Evolutionary conservation across 768 basidiomycete species (phyloP).

Genomic region (Steccherinum ochraceum): DNA sequence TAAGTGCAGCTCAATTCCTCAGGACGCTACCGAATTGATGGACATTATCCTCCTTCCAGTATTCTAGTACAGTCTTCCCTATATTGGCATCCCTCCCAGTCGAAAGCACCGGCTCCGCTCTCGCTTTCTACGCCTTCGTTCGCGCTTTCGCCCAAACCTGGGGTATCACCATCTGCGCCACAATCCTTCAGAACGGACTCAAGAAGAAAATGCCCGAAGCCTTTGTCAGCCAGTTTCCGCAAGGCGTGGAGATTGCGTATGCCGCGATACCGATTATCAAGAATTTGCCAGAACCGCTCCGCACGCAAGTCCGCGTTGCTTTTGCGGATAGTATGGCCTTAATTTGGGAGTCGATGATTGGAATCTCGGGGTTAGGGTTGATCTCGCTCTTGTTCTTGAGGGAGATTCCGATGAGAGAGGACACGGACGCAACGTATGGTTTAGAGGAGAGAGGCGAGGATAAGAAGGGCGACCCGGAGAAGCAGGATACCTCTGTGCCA

Average conservation of each 20-base stretch:
- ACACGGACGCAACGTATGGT: constrained; percentile 3
- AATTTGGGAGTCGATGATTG: constrained; percentile 4
- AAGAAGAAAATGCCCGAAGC: constrained; percentile 16
- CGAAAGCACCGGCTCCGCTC: constrained; percentile 4
- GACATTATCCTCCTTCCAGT: no score
- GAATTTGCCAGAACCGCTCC: not conserved
- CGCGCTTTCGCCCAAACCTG: constrained; percentile 14
- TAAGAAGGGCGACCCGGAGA: no score
- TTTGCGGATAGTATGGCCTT: constrained; percentile 3
- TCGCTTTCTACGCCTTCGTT: constrained; percentile 8
- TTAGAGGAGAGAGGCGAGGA: no score
- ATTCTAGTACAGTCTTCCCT: no score
- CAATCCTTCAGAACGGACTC: constrained; percentile 27
- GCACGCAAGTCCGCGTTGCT: not conserved
- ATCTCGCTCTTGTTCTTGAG: not conserved
- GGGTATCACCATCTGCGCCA: constrained; percentile 25
- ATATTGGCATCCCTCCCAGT: constrained; percentile 10
- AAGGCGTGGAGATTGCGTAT: constrained; percentile 15
- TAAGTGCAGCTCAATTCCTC: not conserved
- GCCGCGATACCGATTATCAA: constrained; percentile 17
- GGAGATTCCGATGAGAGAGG: constrained; percentile 6
- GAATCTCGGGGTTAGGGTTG: constrained; percentile 3
- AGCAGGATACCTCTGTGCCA: no score
- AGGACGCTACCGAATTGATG: not conserved
- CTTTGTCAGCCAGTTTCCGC: constrained; percentile 15